Evolutionary conservation across 1,284 basidiomycete genomes (phyloP).

Genomic region (Crucibulum parvulum): DNA sequence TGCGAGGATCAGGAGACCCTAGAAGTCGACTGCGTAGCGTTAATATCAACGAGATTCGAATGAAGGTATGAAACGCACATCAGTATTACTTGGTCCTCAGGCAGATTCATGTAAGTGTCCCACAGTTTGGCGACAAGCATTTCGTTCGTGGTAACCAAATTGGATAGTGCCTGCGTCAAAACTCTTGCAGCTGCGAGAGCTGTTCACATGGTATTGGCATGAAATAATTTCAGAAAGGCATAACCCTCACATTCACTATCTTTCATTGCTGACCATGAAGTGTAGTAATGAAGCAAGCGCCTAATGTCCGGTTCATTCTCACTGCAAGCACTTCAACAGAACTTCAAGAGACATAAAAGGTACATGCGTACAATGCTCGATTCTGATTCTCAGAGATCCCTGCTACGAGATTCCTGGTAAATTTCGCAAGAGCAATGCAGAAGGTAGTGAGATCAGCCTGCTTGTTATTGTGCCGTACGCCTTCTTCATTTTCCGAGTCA

Average conservation of each 20-base stretch:
- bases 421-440: slow-evolving; percentile 62
- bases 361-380: slow-evolving; percentile 65
- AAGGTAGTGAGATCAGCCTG: slow-evolving; percentile 41
- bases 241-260: slow-evolving; percentile 55
- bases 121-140: slow-evolving; percentile 61
- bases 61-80: slow-evolving; percentile 56
- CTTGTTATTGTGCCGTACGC: slow-evolving; percentile 24
- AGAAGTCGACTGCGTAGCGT: slow-evolving; percentile 68
- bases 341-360: slow-evolving; percentile 6
- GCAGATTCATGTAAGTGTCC: slow-evolving; percentile 66
- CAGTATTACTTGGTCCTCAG: slow-evolving; percentile 77
- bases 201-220: slow-evolving; percentile 31
- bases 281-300: slow-evolving; percentile 67
- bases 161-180: slow-evolving; percentile 74
- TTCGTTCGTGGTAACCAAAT: slow-evolving; percentile 76
- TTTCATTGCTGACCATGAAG: slow-evolving; percentile 68
- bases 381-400: slow-evolving; percentile 69
- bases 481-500: slow-evolving; percentile 46
- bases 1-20: slow-evolving; percentile 68
- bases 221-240: background rate
- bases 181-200: slow-evolving; percentile 64
- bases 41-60: slow-evolving; percentile 15
- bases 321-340: slow-evolving; percentile 40
- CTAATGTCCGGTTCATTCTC: slow-evolving; percentile 69
- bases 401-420: slow-evolving; percentile 81